Evolutionary conservation across 192 early-diverging fungal genomes (phyloP), one percentile per base, ranked within the genome.

Genomic region (Ramicandelaber brevisporus): DNA sequence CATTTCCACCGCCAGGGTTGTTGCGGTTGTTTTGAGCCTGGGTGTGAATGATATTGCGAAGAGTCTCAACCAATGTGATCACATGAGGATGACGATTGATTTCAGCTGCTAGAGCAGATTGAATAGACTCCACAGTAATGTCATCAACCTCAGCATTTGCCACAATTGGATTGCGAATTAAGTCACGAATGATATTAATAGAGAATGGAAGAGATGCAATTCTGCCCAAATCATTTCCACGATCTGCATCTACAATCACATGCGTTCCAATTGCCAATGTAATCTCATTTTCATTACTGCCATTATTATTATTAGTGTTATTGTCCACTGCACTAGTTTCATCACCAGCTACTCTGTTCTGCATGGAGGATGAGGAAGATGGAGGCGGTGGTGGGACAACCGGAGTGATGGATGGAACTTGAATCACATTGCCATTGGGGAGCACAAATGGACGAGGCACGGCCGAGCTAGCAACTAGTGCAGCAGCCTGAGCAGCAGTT

Each of bases 181-280:
- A 25, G 24, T 25, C 24, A 11, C 24, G 8, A 9, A 25, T 8
- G 11, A 25, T 25, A 25, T 25, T 9, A 8, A n/a, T n/a, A n/a
- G n/a, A n/a, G n/a, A n/a, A n/a, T n/a, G n/a, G n/a, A n/a, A n/a
- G n/a, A n/a, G n/a, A n/a, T n/a, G n/a, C n/a, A n/a, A n/a, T n/a
- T n/a, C n/a, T n/a, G n/a, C 53, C 53, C 25, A 56, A 30, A 29
- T 56, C 53, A 0, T 48, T 44, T 20, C 48, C 53, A n/a, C 53
- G 30, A 18, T 56, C 53, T 1, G 53, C 53, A 37, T 56, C 53
- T 4, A 56, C 53, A 3, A 56, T 31, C 0, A 56, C 53, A 16
- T 40, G 31, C 6, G 37, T 27, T 3, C 48, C 48, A 10, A 32
- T 27, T 19, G 27, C 29, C 27, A 40, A 47, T 25, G 21, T 14